Base-by-base conservation (phyloP, 331 rosid species). In the Cydonia oblonga region DNA sequence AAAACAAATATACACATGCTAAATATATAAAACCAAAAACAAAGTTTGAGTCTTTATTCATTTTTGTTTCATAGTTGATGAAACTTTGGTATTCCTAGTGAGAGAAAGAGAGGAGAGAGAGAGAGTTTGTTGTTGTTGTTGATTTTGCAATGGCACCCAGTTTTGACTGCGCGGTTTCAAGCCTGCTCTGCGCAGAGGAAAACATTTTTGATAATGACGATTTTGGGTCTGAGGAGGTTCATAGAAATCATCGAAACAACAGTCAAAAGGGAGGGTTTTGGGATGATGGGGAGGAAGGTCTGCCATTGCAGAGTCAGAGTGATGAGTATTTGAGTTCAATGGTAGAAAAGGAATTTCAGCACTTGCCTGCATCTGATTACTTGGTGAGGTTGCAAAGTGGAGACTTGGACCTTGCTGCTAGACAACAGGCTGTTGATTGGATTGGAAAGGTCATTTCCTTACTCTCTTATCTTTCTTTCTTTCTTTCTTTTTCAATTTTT, bases 141-240 rank as follows among this genome's bases (percentile, higher is more conserved):
- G 38, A 7, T 33, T 33, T 33, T 7, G 26, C 49, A 75, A 86
- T 86, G 90, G 90, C 88, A 59, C 98, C 98, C 54, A 88, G 96
- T 71, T 92, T 88, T 77, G 96, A 92, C 69, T 83, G 78, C 71
- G 80, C 54, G 2, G 89, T 85, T 69, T 80, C 96, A 9, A 91
- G 91, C 82, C 97, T 93, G 40, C 87, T 93, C 24, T 93, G 98
- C 60, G 75, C 90, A 1, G 98, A 93, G 58, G 96, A 91, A 71
- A 81, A 77, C 72, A 19, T 84, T 46, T 88, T 91, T 44, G 91
- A 88, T 51, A 92, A 86, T 35, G 82, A 71, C 71, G 84, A 85
- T 57, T 74, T 52, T 66, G 90, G 74, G 28, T 83, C 71, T 65
- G 28, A 72, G 81, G 83, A 74, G 62, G 83, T 19, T 86, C 53